Base-by-base conservation (phyloP, 1,284 basidiomycete species). In the Moniliella sp. region DNA sequence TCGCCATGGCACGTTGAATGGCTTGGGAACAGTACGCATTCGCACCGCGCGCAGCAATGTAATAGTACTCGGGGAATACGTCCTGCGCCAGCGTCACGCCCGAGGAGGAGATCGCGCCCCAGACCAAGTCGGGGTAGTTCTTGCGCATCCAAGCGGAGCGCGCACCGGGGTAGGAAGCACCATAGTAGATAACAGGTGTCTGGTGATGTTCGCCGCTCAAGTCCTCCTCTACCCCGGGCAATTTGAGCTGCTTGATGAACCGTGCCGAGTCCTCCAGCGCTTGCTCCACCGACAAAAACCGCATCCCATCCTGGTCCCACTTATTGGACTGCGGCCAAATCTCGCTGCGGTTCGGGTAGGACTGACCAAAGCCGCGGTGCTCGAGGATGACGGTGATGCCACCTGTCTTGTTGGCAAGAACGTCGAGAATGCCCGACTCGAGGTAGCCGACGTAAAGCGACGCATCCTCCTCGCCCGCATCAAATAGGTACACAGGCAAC, bases 181-280 rank as follows among this genome's bases (percentile, higher is more conserved):
- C 86, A 48, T 88, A 91, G 61, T 88, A 88, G 42, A 94, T 81
- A 78, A 83, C 86, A 1, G 81, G 79, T 0, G 76, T 74, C 18
- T 44, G 34, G 40, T 76, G 68, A 37, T 76, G 71, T 3, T 72
- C 64, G n/a, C n/a, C n/a, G n/a, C n/a, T n/a, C n/a, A n/a, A n/a
- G n/a, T n/a, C n/a, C n/a, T n/a, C n/a, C n/a, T n/a, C n/a, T 15
- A 86, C 70, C 0, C 75, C 75, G 1, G 61, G 61, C 34, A 88
- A 76, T 25, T 32, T 25, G 21, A 25, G 10, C n/a, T n/a, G n/a
- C 4, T 69, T 65, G 68, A 93, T 82, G 57, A 94, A 93, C 59
- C 78, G 71, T 1, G 82, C 83, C 28, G 78, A 81, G 64, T 97
- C 88, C n/a, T 80, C 76, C 0, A 81, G 71, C 1, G 82, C 69